Evolutionary conservation across 2,329 filamentous ascomycete genomes (phyloP), one percentile per base, ranked within the genome.

Genomic region (Penicillium sp.): DNA sequence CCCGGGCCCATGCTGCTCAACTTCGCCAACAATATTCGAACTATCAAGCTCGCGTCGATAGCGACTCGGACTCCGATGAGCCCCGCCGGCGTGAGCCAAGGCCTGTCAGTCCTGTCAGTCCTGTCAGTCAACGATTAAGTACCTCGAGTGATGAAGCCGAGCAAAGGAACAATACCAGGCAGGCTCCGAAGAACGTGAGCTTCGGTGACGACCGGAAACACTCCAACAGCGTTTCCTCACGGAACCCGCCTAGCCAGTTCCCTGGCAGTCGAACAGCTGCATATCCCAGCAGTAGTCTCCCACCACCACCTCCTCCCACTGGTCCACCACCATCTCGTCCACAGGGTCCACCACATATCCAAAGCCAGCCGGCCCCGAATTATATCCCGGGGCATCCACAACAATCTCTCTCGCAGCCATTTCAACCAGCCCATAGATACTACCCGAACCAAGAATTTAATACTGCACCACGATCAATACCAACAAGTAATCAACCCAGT

Each of bases 1-100:
- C 72, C n/a, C 65, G 68, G 31, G 58, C 65, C n/a, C 66, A 67
- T 29, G 69, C 69, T 21, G 58, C 67, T 19, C 57, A 64, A 21
- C 47, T 66, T 47, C 67, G 70, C n/a, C 68, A 66, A 21, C 48
- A 64, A 45, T 75, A 73, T 50, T 68, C 67, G 6, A 58, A 54
- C 14, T 72, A 70, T 48, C 73, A 75, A 54, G 68, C 73, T n/a
- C 67, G 62, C 16, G 70, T 74, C 11, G 70, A 71, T 51, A 75
- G 66, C 39, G 73, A 75, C 24, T 52, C 64, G 6, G 72, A 58
- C 52, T 59, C 56, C 51, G 66, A 56, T 45, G 61, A 56, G 11
- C 48, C 54, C 19, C 54, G 58, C 53, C 42, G 40, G 9, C 26
- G 28, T 21, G 26, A 31, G 5, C 4, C 39, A n/a, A 18, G 19